Percentiles rank a stretch among this genome's conserved stretches.
Evolutionary conservation across 1,139 yeast species (phyloP).

Genomic region (Taiozyma onychis): DNA sequence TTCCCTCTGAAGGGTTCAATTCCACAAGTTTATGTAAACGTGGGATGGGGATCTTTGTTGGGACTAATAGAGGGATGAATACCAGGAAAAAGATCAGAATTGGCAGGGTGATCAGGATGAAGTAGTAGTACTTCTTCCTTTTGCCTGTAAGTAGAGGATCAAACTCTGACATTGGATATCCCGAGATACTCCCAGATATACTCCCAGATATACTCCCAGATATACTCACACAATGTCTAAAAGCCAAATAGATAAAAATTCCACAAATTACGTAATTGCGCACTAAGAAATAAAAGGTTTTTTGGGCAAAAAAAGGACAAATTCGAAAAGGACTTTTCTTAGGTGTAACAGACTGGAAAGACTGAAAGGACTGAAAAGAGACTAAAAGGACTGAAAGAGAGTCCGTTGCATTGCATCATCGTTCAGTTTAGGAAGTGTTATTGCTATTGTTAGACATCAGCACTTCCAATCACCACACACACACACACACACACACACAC

Average conservation of each 20-base stretch:
- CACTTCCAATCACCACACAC: too few relatives aligned
- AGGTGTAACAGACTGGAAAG: too few relatives aligned
- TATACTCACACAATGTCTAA: too few relatives aligned
- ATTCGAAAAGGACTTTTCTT: not conserved
- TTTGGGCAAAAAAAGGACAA: not conserved
- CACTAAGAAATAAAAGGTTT: not conserved
- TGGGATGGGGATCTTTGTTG: not conserved
- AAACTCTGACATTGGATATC: not conserved
- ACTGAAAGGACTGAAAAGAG: too few relatives aligned
- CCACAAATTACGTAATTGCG: not conserved
- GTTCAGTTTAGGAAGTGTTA: too few relatives aligned
- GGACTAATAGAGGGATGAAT: not conserved
- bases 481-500: too few relatives aligned
- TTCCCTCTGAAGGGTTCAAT: slow-evolving; percentile 8
- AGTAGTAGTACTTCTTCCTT: not conserved
- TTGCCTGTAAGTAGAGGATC: not conserved
- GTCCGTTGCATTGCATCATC: too few relatives aligned
- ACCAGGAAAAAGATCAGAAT: not conserved
- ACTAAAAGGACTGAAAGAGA: too few relatives aligned
- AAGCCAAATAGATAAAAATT: not conserved
- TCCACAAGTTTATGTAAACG: not conserved
- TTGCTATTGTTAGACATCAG: too few relatives aligned
- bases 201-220: too few relatives aligned
- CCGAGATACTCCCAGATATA: too few relatives aligned
- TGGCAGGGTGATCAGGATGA: not conserved